Evolutionary conservation across 768 basidiomycete species (phyloP), one percentile per base, ranked within the genome.

Genomic region (Tulasnella sp.): DNA sequence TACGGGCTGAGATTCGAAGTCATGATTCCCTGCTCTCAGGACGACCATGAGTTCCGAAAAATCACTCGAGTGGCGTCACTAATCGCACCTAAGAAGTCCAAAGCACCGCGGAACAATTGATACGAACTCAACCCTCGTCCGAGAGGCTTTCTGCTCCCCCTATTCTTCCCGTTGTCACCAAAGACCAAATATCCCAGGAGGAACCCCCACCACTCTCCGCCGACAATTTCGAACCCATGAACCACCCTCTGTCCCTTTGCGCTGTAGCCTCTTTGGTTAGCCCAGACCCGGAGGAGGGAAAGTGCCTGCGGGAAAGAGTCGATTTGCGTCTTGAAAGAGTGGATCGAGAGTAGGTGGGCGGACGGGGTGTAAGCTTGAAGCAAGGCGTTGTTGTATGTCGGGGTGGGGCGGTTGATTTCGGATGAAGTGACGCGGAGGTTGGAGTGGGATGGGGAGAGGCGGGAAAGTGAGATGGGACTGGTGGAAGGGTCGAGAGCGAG

Each of bases 101-200:
- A 86, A 0, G 91, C 92, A 46, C 94, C 95, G 83, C 93, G 91
- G 85, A 98, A 93, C 41, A 97, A 88, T 84, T 97, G 96, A 86
- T 97, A 98, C 31, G 94, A 94, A 81, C 95, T 96, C 83, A 98
- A 84, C 1, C 96, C 94, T 79, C 89, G 90, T 7, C 95, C 97
- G 2, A 97, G 84, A 0, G 92, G 89, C 83, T 88, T 91, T 78
- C 91, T 87, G 77, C 82, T 50, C 14, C 69, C 79, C 82, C 86
- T 84, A 54, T 83, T 80, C 81, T 82, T 84, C 50, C 81, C 84
- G 44, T 81, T 74, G 77, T 94, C 93, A 82, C 86, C 24, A 86
- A 84, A 37, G 79, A 95, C 85, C 54, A 94, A 83, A 58, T 91
- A 82, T 42, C 89, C 90, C 37, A 96, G 85, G 0, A 96, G 82